A percentile compares a stretch with the other conserved stretches of the same genome.
phyloP scores from a whole-genome alignment of 306 rosid species.

The Vigna nakashimae region DNA sequence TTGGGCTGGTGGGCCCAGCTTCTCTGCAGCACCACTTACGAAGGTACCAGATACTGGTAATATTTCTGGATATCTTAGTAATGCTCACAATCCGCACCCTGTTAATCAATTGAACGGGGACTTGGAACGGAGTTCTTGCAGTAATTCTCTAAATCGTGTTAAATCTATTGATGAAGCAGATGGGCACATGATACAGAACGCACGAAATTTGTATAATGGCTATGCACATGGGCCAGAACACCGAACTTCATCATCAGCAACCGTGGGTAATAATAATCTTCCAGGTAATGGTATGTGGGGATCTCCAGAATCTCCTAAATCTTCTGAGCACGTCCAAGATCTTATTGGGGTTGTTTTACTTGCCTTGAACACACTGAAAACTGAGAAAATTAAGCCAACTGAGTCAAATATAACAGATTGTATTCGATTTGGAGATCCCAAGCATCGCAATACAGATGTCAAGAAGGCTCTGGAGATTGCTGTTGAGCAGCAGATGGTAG shows the following conservation, averaged over 20 bases:
- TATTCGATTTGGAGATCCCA: conserved; percentile 84
- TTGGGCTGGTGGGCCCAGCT: conserved; percentile 58
- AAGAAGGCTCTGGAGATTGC: conserved; percentile 83
- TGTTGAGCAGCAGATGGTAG: conserved; percentile 78
- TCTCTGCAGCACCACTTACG: conserved; percentile 42
- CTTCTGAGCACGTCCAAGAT: conserved; percentile 80
- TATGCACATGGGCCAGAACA: conserved; percentile 55
- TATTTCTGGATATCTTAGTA: conserved; percentile 55
- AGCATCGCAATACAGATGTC: conserved; percentile 76
- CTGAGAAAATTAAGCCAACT: conserved; percentile 79
- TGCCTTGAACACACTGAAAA: conserved; percentile 74
- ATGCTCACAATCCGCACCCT: conserved; percentile 51
- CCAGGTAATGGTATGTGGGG: conserved; percentile 75
- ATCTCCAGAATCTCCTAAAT: conserved; percentile 66
- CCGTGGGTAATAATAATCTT: conserved; percentile 45
- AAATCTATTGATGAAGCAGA: conserved; percentile 53
- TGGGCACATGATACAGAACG: conserved; percentile 55
- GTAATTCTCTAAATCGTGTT: conserved; percentile 43
- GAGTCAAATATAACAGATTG: conserved; percentile 77
- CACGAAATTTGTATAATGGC: conserved; percentile 54
- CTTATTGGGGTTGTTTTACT: conserved; percentile 85
- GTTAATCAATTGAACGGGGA: conserved; percentile 58
- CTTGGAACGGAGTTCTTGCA: conserved; percentile 51
- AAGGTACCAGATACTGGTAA: conserved; percentile 54
- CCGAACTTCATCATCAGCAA: conserved; percentile 47